Percentiles rank a stretch among this genome's conserved stretches.
phyloP scores from a whole-genome alignment of 805 yeast genomes.

The Ogataea paraovalis region DNA sequence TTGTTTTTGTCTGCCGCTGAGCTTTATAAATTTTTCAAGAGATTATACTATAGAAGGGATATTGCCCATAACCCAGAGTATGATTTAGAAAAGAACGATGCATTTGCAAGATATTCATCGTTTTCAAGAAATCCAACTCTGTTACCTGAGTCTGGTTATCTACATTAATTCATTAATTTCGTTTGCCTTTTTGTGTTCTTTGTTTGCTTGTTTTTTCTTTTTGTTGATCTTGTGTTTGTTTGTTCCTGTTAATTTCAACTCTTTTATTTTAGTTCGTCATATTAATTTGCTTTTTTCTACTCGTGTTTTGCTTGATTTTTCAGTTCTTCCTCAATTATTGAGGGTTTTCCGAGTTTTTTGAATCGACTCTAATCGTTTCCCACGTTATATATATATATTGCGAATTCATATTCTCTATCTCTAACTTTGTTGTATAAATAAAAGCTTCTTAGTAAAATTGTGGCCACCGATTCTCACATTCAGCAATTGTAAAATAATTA shows the following conservation, averaged over 20 bases:
- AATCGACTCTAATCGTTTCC: background rate
- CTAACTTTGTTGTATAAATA: too few relatives aligned
- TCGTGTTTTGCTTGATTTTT: background rate
- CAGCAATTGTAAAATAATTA: too few relatives aligned
- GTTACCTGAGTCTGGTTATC: conserved; percentile 13
- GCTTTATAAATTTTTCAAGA: conserved; percentile 61
- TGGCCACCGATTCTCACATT: too few relatives aligned
- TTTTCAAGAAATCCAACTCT: conserved; percentile 51
- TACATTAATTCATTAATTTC: conserved; percentile 6
- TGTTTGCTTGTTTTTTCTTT: background rate
- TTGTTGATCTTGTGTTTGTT: background rate
- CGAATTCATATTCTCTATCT: background rate
- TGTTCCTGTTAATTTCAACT: background rate
- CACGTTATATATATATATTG: too few relatives aligned
- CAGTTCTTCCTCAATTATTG: background rate
- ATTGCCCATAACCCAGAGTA: conserved; percentile 54
- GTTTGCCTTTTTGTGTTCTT: background rate
- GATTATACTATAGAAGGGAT: conserved; percentile 45
- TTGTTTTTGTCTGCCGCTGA: conserved; percentile 62
- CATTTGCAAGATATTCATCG: conserved; percentile 59
- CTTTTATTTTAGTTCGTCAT: too few relatives aligned
- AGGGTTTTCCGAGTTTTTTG: background rate
- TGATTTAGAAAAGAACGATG: conserved; percentile 58
- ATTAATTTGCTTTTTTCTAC: too few relatives aligned
- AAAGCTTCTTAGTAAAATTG: conserved; percentile 1